Evolutionary conservation across 2,329 filamentous ascomycete species (phyloP).

Genomic region (Calonectria pseudoturangicola): DNA sequence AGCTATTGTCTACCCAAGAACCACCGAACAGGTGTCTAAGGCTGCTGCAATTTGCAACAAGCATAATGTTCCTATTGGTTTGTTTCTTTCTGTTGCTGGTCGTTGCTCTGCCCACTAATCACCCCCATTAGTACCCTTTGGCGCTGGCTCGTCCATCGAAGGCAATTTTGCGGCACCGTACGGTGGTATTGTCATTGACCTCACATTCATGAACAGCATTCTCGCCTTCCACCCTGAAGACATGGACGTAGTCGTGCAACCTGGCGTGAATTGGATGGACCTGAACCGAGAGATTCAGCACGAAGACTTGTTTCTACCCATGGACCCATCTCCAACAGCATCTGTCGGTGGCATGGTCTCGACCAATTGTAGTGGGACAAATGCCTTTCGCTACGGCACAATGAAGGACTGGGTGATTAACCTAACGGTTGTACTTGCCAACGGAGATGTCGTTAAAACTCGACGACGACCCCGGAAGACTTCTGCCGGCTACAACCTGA

Average conservation of each 20-base stretch:
- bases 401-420: conserved; percentile 93
- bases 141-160: conserved; percentile 83
- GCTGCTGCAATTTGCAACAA: conserved; percentile 79
- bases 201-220: conserved; percentile 84
- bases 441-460: conserved; percentile 88
- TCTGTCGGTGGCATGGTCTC: conserved; percentile 89
- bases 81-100: neutral
- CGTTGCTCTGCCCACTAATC: neutral
- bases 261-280: conserved; percentile 85
- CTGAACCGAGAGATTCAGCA: conserved; percentile 82
- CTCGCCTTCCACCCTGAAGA: conserved; percentile 80
- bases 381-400: conserved; percentile 89
- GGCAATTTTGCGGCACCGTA: conserved; percentile 84
- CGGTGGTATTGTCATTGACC: conserved; percentile 86
- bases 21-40: conserved; percentile 82
- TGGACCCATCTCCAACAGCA: conserved; percentile 88
- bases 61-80: conserved; percentile 34
- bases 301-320: conserved; percentile 87
- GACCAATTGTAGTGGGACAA: conserved; percentile 81
- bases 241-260: conserved; percentile 80
- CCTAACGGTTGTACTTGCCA: conserved; percentile 87
- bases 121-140: conserved; percentile 64
- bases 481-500: conserved; percentile 88
- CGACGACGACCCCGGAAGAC: conserved; percentile 85
- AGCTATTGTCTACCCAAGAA: conserved; percentile 78